phyloP scores from a whole-genome alignment of 768 basidiomycete species.

The Lactifluus echinatus region DNA sequence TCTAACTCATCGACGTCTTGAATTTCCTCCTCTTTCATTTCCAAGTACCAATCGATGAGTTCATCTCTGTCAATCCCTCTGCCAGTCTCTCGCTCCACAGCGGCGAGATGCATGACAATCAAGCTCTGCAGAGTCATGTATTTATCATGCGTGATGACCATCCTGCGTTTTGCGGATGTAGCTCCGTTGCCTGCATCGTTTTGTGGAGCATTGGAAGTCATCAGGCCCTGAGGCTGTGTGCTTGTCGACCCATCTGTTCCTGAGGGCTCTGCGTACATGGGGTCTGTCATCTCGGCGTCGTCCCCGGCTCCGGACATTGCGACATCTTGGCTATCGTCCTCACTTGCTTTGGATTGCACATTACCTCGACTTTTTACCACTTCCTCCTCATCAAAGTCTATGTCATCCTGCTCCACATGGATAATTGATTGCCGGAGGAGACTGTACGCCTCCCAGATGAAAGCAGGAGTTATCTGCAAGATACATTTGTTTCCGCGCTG shows the following conservation, averaged over 20 bases:
- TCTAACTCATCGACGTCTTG: slow-evolving; percentile 82
- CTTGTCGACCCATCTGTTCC: slow-evolving; percentile 22
- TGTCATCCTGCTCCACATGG: slow-evolving; percentile 97
- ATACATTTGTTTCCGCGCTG: background rate
- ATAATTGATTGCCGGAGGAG: slow-evolving; percentile 96
- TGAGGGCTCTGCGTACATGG: slow-evolving; percentile 35
- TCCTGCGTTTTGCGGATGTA: slow-evolving; percentile 52
- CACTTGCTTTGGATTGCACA: slow-evolving; percentile 27
- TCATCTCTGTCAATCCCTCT: slow-evolving; percentile 82
- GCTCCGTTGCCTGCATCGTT: slow-evolving; percentile 31
- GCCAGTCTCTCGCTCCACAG: slow-evolving; percentile 66
- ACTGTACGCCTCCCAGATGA: slow-evolving; percentile 92
- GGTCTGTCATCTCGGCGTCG: slow-evolving; percentile 43
- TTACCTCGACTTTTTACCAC: slow-evolving; percentile 44
- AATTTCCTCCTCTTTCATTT: slow-evolving; percentile 76
- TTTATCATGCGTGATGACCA: slow-evolving; percentile 94
- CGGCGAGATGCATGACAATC: slow-evolving; percentile 73
- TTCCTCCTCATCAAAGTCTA: slow-evolving; percentile 95
- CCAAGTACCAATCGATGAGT: slow-evolving; percentile 94
- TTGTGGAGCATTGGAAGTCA: slow-evolving; percentile 21
- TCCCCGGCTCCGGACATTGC: slow-evolving; percentile 53
- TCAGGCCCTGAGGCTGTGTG: slow-evolving; percentile 21
- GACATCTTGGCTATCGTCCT: slow-evolving; percentile 49
- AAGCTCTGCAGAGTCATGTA: slow-evolving; percentile 87
- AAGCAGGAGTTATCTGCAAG: slow-evolving; percentile 77